These are phyloP conservation scores for Boletus sp. DNA, from an alignment of 1,284 basidiomycete genomes.

Conservation along the genomic window DNA sequence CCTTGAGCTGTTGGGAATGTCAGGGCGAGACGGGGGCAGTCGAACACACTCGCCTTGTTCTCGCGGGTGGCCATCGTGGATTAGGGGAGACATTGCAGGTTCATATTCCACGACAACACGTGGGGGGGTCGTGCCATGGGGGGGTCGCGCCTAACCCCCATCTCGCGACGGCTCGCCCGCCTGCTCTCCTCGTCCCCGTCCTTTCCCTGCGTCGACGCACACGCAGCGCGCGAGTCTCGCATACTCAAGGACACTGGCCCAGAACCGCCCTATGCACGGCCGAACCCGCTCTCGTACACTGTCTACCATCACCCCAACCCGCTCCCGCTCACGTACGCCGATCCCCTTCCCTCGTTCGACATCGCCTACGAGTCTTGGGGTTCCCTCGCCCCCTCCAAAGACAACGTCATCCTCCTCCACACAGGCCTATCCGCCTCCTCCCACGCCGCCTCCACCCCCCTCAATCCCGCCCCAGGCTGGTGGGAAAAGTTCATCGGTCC, in stretches of 20 bases:
- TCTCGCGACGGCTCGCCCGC: no score
- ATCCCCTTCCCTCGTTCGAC: slow-evolving; percentile 75
- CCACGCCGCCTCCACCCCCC: slow-evolving; percentile 85
- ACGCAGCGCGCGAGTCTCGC: slow-evolving; percentile 64
- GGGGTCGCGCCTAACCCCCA: no score
- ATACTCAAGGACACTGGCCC: slow-evolving; percentile 62
- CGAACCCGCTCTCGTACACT: slow-evolving; percentile 69
- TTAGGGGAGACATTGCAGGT: no score
- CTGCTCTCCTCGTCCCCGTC: no score
- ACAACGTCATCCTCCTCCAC: slow-evolving; percentile 96
- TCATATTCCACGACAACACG: no score
- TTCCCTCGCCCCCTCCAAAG: slow-evolving; percentile 71
- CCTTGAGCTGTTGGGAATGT: slow-evolving; percentile 47
- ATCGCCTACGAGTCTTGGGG: slow-evolving; percentile 99
- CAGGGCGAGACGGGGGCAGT: no score
- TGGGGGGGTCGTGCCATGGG: background rate
- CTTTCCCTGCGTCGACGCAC: slow-evolving; percentile 80
- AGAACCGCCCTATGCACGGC: slow-evolving; percentile 78
- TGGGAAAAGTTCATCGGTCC: slow-evolving; percentile 99
- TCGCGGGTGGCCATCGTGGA: slow-evolving; percentile 16
- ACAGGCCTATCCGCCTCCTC: slow-evolving; percentile 96
- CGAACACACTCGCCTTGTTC: slow-evolving; percentile 42
- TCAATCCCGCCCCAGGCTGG: slow-evolving; percentile 90
- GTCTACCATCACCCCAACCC: slow-evolving; percentile 65
- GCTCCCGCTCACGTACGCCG: slow-evolving; percentile 76